Evolutionary conservation across 78 protist genomes (phyloP).

Genomic region (slime mould (Dictyostelium discoideum)): DNA sequence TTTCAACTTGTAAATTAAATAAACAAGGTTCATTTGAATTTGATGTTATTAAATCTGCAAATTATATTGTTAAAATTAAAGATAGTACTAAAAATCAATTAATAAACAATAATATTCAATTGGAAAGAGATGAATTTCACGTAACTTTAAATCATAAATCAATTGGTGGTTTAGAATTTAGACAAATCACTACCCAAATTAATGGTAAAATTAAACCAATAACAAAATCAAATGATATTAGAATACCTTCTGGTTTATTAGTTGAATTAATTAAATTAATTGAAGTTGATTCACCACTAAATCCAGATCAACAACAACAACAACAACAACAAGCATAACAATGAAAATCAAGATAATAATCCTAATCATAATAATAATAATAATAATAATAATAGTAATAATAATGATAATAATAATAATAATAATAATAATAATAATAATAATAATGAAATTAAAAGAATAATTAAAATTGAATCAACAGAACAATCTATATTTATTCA

Average conservation of each 20-base stretch:
- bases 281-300: neutral
- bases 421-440: neutral
- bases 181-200: neutral
- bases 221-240: neutral
- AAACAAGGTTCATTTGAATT: neutral
- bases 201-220: neutral
- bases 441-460: neutral
- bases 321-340: neutral
- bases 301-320: neutral
- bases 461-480: neutral
- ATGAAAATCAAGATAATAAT: no score
- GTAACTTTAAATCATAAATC: neutral
- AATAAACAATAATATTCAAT: neutral
- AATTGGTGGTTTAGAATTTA: neutral
- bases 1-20: neutral
- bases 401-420: no score
- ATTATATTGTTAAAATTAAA: constrained; percentile 1
- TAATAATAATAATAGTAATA: no score
- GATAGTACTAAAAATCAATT: neutral
- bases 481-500: neutral
- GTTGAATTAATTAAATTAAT: neutral
- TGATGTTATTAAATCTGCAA: neutral
- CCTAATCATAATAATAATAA: no score
- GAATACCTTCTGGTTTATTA: neutral
- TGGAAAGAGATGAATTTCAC: neutral